A percentile compares a stretch with the other conserved stretches of the same genome.
These are phyloP conservation scores for Acer yangbiense DNA, from an alignment of 345 rosid genomes.

Conservation along the genomic window DNA sequence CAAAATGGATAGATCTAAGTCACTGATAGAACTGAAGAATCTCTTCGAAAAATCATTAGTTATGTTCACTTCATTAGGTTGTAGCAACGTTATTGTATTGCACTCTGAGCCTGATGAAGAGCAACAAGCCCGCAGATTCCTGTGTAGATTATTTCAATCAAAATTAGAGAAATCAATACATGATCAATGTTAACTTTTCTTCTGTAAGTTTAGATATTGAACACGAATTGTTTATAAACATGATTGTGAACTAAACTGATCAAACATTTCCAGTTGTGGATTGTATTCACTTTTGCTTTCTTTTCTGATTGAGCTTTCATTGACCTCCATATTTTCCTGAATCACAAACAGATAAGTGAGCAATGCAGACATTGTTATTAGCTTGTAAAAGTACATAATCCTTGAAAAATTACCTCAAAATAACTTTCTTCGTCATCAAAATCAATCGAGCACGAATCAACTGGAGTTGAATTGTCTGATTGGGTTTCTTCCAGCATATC, in stretches of 20 bases:
- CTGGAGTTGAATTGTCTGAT: conserved; percentile 45
- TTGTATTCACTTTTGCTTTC: conserved; percentile 19
- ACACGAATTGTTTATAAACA: background rate
- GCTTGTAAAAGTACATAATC: background rate
- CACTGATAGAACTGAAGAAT: conserved; percentile 35
- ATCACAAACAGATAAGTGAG: conserved; percentile 17
- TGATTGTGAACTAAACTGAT: conserved; percentile 34
- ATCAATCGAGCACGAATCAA: conserved; percentile 17
- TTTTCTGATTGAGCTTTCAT: conserved; percentile 2
- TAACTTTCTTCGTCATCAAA: conserved; percentile 34
- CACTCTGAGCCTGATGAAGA: conserved; percentile 26
- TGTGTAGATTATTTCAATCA: conserved; percentile 22
- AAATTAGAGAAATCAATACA: background rate
- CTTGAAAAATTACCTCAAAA: conserved; percentile 37
- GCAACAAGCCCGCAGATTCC: conserved; percentile 35
- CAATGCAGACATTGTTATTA: background rate
- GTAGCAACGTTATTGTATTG: conserved; percentile 21
- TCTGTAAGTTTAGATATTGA: background rate
- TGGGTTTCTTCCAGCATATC: conserved; percentile 64
- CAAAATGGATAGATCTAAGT: conserved; percentile 43
- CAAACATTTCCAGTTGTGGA: conserved; percentile 20
- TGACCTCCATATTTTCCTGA: conserved; percentile 39
- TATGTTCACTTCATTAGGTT: conserved; percentile 25
- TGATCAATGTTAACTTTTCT: background rate
- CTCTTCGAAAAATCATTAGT: conserved; percentile 28